These are phyloP conservation scores for Ophiobolus disseminans DNA, from an alignment of 2,329 filamentous ascomycete genomes.

Conservation along the genomic window DNA sequence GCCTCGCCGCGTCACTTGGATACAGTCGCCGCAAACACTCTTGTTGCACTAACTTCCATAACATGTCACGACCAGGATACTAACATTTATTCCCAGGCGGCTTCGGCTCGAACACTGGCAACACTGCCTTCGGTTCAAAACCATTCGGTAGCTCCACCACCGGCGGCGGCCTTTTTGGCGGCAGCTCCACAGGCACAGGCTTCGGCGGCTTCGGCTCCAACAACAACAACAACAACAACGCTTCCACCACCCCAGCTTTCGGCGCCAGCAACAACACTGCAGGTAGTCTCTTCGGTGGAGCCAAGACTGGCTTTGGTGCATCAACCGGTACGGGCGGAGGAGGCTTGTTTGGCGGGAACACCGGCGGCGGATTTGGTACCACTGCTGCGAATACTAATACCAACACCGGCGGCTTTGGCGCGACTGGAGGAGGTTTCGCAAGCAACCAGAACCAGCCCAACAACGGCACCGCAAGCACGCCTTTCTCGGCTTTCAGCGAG, in stretches of 20 bases:
- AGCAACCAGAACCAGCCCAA: conserved; percentile 43
- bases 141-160: conserved; percentile 45
- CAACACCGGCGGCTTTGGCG: conserved; percentile 41
- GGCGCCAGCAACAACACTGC: conserved; percentile 36
- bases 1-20: neutral
- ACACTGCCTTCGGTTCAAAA: conserved; percentile 33
- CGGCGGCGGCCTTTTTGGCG: conserved; percentile 46
- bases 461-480: conserved; percentile 69
- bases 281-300: conserved; percentile 38
- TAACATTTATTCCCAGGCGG: conserved; percentile 40
- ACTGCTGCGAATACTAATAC: conserved; percentile 22
- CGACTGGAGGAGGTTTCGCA: too few relatives aligned
- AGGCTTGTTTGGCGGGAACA: conserved; percentile 40
- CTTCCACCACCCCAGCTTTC: conserved; percentile 32
- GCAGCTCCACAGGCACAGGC: conserved; percentile 27
- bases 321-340: conserved; percentile 33
- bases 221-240: conserved; percentile 27
- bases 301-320: conserved; percentile 38
- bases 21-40: too few relatives aligned
- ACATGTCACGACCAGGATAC: conserved; percentile 10
- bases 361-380: conserved; percentile 37
- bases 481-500: conserved; percentile 73
- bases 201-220: conserved; percentile 32
- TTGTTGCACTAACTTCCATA: too few relatives aligned
- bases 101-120: conserved; percentile 39